Percentiles rank a stretch among this genome's conserved stretches.
Conservation (phyloP, 225 moss, liverwort and hornwort species). For the Bryum argenteum region DNA sequence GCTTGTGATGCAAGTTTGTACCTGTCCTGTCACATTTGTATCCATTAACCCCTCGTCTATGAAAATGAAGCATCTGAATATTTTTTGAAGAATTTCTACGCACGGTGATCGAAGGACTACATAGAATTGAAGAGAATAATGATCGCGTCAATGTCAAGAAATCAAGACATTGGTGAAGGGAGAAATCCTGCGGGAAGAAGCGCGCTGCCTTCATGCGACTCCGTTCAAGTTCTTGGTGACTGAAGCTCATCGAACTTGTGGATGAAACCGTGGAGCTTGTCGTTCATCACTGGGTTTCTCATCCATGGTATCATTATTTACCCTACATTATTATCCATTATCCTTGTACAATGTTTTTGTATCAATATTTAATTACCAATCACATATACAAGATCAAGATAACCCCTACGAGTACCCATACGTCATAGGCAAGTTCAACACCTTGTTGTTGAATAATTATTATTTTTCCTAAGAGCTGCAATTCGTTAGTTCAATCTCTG, state of each 20-base stretch:
- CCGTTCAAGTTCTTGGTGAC: conserved; percentile 20
- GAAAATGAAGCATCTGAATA: not conserved
- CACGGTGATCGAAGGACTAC: no score
- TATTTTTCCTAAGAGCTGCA: no score
- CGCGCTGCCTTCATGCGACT: conserved; percentile 1
- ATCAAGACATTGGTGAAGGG: not conserved
- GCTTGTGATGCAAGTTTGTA: not conserved
- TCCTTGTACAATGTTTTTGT: no score
- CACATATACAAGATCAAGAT: no score
- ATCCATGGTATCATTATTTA: not conserved
- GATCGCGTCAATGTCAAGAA: not conserved
- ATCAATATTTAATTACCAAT: no score
- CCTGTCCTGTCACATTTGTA: not conserved
- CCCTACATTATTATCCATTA: no score
- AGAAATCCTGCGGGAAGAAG: conserved; percentile 3
- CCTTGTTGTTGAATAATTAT: no score
- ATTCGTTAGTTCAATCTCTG: no score
- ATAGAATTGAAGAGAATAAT: no score
- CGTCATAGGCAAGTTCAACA: no score
- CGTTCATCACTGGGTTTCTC: not conserved
- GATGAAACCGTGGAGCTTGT: not conserved
- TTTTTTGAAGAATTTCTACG: not conserved
- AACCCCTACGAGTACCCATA: no score
- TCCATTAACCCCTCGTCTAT: not conserved
- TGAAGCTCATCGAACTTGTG: not conserved